Percentiles rank a stretch among this genome's conserved stretches.
phyloP scores from a whole-genome alignment of 768 basidiomycete species.

The Russula sp. region DNA sequence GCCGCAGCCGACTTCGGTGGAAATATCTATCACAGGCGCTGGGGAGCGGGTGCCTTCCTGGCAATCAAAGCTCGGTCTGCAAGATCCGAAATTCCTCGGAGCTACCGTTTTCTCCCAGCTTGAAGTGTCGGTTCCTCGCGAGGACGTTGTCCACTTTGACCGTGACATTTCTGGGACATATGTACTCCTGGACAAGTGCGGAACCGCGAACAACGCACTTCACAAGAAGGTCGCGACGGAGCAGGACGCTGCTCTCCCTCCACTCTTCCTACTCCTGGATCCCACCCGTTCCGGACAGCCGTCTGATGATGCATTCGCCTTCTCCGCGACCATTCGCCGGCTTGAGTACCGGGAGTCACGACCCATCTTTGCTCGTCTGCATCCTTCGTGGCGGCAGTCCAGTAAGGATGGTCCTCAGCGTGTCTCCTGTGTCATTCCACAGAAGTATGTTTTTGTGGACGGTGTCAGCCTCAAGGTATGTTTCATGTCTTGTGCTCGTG shows the following conservation, averaged over 20 bases:
- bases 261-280: constrained; percentile 81
- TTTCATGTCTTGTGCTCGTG: neutral
- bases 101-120: constrained; percentile 66
- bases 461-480: constrained; percentile 55
- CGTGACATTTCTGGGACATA: constrained; percentile 82
- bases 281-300: constrained; percentile 76
- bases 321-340: constrained; percentile 73
- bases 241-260: constrained; percentile 52
- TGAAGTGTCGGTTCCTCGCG: constrained; percentile 55
- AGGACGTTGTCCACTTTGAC: constrained; percentile 54
- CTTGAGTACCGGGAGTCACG: constrained; percentile 80
- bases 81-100: constrained; percentile 60
- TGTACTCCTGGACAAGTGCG: constrained; percentile 77
- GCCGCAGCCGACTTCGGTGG: constrained; percentile 54
- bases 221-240: constrained; percentile 56
- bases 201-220: constrained; percentile 80
- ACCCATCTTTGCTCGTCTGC: constrained; percentile 70
- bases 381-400: constrained; percentile 76
- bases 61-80: constrained; percentile 77
- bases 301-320: constrained; percentile 77
- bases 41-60: constrained; percentile 78
- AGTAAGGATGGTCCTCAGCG: constrained; percentile 46
- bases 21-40: constrained; percentile 58
- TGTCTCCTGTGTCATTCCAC: constrained; percentile 58
- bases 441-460: constrained; percentile 57